Evolutionary conservation across 148 eudicot species (phyloP).

Genomic region (Rhododendron vialii): DNA sequence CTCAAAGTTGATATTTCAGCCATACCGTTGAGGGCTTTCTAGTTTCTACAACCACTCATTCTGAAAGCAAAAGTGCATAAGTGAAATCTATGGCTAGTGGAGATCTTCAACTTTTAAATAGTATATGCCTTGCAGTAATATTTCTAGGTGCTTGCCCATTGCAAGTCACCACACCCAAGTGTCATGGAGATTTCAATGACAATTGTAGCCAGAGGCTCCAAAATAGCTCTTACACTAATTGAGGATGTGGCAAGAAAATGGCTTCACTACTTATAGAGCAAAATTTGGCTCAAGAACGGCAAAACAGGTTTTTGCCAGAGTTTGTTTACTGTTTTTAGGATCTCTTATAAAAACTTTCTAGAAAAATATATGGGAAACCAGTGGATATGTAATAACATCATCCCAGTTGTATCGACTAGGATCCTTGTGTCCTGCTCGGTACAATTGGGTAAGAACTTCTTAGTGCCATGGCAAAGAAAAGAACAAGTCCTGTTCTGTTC

Average conservation of each 20-base stretch:
- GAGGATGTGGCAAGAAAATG: neutral
- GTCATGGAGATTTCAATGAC: neutral
- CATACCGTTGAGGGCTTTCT: neutral
- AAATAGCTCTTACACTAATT: neutral
- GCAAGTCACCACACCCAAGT: neutral
- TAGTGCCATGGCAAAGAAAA: neutral
- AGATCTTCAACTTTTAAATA: neutral
- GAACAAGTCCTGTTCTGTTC: neutral
- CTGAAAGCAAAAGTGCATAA: neutral
- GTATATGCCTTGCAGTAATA: neutral
- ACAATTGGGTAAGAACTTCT: neutral
- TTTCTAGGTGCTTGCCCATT: neutral
- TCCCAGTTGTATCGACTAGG: neutral
- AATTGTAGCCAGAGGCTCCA: neutral
- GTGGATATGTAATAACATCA: neutral
- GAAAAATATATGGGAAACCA: neutral
- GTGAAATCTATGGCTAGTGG: neutral
- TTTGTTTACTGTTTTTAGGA: neutral
- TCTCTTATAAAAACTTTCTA: neutral
- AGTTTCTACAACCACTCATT: neutral
- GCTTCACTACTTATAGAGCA: neutral
- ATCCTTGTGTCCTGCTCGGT: neutral
- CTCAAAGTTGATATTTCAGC: neutral
- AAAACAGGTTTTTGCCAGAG: neutral
- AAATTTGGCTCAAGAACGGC: neutral